Evolutionary conservation across 2,329 filamentous ascomycete genomes (phyloP), one percentile per base, ranked within the genome.

Genomic region (Cladophialophora immunda): DNA sequence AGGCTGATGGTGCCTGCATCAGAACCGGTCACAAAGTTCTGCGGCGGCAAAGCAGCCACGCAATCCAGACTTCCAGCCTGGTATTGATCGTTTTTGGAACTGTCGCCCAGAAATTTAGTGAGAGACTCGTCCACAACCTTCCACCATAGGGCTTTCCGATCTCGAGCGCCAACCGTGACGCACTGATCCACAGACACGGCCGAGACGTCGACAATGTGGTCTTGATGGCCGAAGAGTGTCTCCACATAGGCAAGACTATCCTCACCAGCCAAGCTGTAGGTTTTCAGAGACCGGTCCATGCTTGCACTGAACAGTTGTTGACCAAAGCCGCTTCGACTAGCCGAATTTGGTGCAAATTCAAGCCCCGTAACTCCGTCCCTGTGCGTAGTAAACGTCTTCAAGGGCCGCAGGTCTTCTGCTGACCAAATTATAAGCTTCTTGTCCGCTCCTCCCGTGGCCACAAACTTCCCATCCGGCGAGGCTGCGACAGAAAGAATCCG

Each of bases 81-180:
- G 68, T 89, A 87, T 9, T 80, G 73, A 17, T 83, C 82, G 17
- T 82, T 79, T 56, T 77, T 83, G 50, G 77, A 81, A 54, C 77
- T 80, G 69, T 93, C 93, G 65, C 94, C 94, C 56, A 94, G 90
- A 80, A 98, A 99, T 1, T 98, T 94, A 6, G 99, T 87, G 77
- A 99, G 95, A 1, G 91, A 92, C 81, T 99, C 94, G 74, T 99
- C 95, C 4, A 92, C 89, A 1, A 99, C 94, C 79, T 97, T 97
- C 95, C 95, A 99, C 73, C 97, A 81, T 66, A 95, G 86, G 45
- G 94, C 95, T 1, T 94, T 97, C 65, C 94, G 89, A 78, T 99
- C 95, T 71, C 95, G 86, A 5, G 93, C 91, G 63, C 95, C 95
- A 19, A 97, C 95, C 68, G 90, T 95, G 67, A 98, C 86, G 76